Percentiles rank a stretch among this genome's conserved stretches.
phyloP scores from a whole-genome alignment of 23 red algal genomes.

The Gracilaria domingensis region DNA sequence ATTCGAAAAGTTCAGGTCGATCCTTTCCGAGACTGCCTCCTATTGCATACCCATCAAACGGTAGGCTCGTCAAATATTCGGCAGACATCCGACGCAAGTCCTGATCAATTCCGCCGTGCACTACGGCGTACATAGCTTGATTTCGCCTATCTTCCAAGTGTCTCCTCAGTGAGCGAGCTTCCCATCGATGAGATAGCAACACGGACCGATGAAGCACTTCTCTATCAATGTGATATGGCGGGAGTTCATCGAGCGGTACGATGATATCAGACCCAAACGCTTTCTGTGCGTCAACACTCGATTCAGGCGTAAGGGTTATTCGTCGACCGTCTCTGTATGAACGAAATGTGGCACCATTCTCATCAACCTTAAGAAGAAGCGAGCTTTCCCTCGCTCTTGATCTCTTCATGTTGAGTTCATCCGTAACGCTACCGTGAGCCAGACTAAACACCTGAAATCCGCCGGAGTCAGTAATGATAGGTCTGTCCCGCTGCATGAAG shows the following conservation, averaged over 20 bases:
- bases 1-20: constrained; percentile 82
- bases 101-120: constrained; percentile 95
- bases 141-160: constrained; percentile 88
- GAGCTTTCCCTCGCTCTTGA: constrained; percentile 23
- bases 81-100: constrained; percentile 74
- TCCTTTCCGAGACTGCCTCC: constrained; percentile 98
- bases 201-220: constrained; percentile 84
- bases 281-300: constrained; percentile 93
- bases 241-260: constrained; percentile 97
- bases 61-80: constrained; percentile 88
- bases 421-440: constrained; percentile 87
- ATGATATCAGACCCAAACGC: constrained; percentile 94
- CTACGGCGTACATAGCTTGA: constrained; percentile 97
- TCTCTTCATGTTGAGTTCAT: constrained; percentile 98
- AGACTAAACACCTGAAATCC: constrained; percentile 99
- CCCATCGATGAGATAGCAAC: constrained; percentile 94
- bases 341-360: constrained; percentile 88
- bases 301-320: constrained; percentile 88
- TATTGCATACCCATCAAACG: constrained; percentile 97
- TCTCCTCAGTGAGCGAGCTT: constrained; percentile 84
- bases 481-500: constrained; percentile 83
- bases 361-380: constrained; percentile 75
- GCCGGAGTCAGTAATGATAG: constrained; percentile 97
- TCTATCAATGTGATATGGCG: constrained; percentile 94
- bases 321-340: constrained; percentile 91